Evolutionary conservation across 257 asterid species (phyloP).

Genomic region (Gentiana macrophylla): DNA sequence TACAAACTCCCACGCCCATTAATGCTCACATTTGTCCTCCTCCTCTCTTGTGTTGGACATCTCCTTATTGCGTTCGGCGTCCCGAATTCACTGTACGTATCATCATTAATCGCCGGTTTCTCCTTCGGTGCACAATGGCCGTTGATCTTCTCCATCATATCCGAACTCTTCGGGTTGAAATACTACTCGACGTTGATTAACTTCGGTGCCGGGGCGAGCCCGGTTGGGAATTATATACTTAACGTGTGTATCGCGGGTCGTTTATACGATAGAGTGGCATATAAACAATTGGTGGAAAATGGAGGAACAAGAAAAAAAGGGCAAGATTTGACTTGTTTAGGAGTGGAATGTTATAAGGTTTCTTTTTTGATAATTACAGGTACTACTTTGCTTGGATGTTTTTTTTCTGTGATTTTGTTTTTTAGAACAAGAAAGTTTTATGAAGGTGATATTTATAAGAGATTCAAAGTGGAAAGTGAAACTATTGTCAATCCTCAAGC

Average conservation of each 20-base stretch:
- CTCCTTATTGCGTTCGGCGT: slow-evolving; percentile 40
- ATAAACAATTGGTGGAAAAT: slow-evolving; percentile 21
- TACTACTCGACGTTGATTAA: slow-evolving; percentile 30
- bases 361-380: slow-evolving; percentile 24
- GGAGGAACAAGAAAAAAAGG: slow-evolving; percentile 22
- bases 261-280: slow-evolving; percentile 32
- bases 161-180: slow-evolving; percentile 39
- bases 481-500: slow-evolving; percentile 5
- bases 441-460: slow-evolving; percentile 30
- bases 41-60: slow-evolving; percentile 40
- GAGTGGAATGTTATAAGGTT: slow-evolving; percentile 24
- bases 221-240: slow-evolving; percentile 29
- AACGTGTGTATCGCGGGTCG: slow-evolving; percentile 32
- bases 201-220: slow-evolving; percentile 30
- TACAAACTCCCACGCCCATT: slow-evolving; percentile 41
- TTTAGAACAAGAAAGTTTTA: slow-evolving; percentile 36
- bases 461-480: slow-evolving; percentile 25
- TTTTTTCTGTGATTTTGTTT: slow-evolving; percentile 24
- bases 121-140: slow-evolving; percentile 63
- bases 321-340: slow-evolving; percentile 22
- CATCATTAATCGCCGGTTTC: slow-evolving; percentile 37
- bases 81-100: slow-evolving; percentile 27
- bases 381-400: slow-evolving; percentile 16
- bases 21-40: slow-evolving; percentile 29
- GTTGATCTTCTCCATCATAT: slow-evolving; percentile 33